Evolutionary conservation across 1,139 yeast genomes (phyloP).

Genomic region (Suhomyces atakaporum): DNA sequence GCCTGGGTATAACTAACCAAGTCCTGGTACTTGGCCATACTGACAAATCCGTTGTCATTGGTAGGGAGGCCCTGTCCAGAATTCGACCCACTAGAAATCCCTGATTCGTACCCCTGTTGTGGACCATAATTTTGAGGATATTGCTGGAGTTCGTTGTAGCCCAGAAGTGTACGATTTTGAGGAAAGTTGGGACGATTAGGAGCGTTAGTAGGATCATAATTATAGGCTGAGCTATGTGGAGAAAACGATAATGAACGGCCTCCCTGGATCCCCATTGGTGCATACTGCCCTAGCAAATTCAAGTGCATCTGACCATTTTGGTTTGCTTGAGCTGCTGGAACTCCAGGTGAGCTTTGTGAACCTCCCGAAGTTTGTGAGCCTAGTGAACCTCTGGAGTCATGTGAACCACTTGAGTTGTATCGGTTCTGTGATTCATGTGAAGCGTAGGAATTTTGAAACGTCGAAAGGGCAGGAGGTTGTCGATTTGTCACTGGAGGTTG

Average conservation of each 20-base stretch:
- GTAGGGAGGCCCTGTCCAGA: neutral
- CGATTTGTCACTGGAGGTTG: too few relatives aligned
- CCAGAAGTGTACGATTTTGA: neutral
- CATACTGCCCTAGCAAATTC: neutral
- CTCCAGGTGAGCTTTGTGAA: neutral
- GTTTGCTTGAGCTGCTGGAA: neutral
- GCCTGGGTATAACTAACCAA: slow-evolving; percentile 37
- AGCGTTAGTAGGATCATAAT: neutral
- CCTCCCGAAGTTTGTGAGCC: neutral
- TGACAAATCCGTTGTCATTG: slow-evolving; percentile 19
- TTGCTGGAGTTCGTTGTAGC: neutral
- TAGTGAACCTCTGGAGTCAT: neutral
- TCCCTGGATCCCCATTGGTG: neutral
- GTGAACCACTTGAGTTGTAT: neutral
- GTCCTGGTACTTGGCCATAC: slow-evolving; percentile 36
- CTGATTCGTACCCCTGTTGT: too few relatives aligned
- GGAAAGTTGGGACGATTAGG: neutral
- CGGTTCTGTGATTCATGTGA: neutral
- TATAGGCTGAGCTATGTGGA: neutral
- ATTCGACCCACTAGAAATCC: neutral
- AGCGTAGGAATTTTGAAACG: neutral
- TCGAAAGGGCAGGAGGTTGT: too few relatives aligned
- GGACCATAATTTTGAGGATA: too few relatives aligned
- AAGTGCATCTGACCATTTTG: neutral
- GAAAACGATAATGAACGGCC: neutral